Base-by-base conservation (phyloP, 345 rosid genomes). In the Trapa incisa region DNA sequence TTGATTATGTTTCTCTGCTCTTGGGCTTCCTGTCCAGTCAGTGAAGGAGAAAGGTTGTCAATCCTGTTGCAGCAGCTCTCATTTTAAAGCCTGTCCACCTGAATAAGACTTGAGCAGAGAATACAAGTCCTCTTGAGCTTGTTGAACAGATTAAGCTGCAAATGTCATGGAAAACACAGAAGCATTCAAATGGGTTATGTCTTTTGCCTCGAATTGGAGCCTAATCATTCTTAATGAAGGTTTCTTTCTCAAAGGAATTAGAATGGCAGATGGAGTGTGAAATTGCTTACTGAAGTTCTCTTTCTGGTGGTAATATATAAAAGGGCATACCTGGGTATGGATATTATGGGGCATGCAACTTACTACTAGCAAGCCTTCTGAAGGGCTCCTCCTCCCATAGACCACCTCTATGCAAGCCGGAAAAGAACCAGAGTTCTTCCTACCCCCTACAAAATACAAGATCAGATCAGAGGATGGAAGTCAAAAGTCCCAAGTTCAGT, bases 21-120 rank as follows among this genome's bases (percentile, higher is more conserved):
- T 84, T 90, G 65, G 82, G 86, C 74, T 87, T 92, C 83, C 77
- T 86, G 67, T 92, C 98, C 71, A 89, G 72, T n/a, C 83, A 74
- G 84, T 75, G 65, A 84, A 91, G 74, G 89, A 84, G 84, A 78
- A 88, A 88, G 90, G 85, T 83, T 87, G 12, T 69, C 82, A 82
- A 75, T 91, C 96, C 29, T 22, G 29, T 22, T 22, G 29, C 29
- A 22, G 29, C 29, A 22, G 29, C 29, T 56, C 29, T 5, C 0
- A 7, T 4, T 13, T 17, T 17, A 17, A 6, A 12, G 8, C 61
- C 35, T 22, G 61, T 22, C 61, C 35, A 6, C 35, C 5, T 56
- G 1, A 56, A 56, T 10, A 10, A n/a, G 1, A 53, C 58, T 53
- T 53, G 58, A 13, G 35, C 38, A 58, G 10, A 58, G 12, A 33